Base-by-base conservation (phyloP, 208 protist species). In the Leishmania gerbilli region DNA sequence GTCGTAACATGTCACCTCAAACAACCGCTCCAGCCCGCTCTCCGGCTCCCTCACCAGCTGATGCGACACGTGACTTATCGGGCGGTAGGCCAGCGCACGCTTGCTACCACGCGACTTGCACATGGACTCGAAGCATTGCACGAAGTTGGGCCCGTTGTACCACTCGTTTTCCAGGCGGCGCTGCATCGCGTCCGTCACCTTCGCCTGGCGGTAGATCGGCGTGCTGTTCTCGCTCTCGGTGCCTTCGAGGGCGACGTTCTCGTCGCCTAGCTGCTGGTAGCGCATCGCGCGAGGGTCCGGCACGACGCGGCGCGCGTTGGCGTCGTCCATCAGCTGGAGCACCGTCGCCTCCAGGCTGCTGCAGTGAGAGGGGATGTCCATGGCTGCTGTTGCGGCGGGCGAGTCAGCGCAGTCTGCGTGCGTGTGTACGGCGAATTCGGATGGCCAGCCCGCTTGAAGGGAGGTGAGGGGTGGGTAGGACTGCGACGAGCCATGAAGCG, bases 61-160 rank as follows among this genome's bases (percentile, higher is more conserved):
- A 31, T 86, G 91, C 47, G 71, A 82, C n/a, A 92, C 78, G 58
- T 87, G 83, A 17, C 85, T 77, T 2, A 91, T 71, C 31, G 84
- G 86, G 60, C 92, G 89, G 75, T 93, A 94, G 53, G 88, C 90
- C 45, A 94, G 82, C 55, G 87, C 92, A 11, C 83, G 79, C 45
- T 81, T 75, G n/a, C 85, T 74, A 42, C 49, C 69, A 21, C 74
- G 77, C 3, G 55, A 49, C 60, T 83, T 79, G 78, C 89, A 90
- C 58, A 86, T 88, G 55, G 79, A 65, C 84, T 95, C 71, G 19
- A 93, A 76, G 9, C 75, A 53, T 79, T 92, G 89, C 67, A 92
- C 24, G 7, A 94, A 84, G 81, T 94, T 91, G 13, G 78, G 53
- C 17, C 83, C 79, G 56, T 86, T 34, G 81, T 88, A 92, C 82